Evolutionary conservation across 345 rosid species (phyloP).

Genomic region (Carallia pectinifolia): DNA sequence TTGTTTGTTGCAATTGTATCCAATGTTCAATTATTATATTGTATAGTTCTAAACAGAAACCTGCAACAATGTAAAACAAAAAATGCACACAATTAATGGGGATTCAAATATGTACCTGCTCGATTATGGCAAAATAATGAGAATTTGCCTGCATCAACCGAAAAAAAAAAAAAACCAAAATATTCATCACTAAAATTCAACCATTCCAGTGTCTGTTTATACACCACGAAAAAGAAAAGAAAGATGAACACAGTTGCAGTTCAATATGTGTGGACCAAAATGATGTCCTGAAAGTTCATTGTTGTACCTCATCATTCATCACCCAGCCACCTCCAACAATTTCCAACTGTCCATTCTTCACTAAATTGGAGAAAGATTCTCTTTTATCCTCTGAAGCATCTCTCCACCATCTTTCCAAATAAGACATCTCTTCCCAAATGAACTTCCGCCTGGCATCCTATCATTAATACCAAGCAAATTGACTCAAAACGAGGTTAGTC

Average conservation of each 20-base stretch:
- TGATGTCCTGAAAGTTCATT: conserved; percentile 3
- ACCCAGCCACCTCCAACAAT: conserved; percentile 99
- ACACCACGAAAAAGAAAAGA: background rate
- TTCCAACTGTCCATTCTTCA: conserved; percentile 91
- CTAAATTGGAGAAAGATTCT: conserved; percentile 65
- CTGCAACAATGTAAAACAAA: background rate
- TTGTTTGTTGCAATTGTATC: too few relatives aligned
- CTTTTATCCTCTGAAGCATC: conserved; percentile 65
- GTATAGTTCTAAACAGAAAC: background rate
- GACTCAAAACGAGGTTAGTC: background rate
- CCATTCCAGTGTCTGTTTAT: background rate
- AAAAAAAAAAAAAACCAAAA: conserved; percentile 23
- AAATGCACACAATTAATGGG: background rate
- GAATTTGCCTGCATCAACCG: conserved; percentile 87
- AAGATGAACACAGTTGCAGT: background rate
- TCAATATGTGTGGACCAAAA: background rate
- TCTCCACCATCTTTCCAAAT: conserved; percentile 98
- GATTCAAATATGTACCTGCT: conserved; percentile 54
- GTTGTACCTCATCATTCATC: conserved; percentile 93
- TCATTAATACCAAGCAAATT: conserved; percentile 23
- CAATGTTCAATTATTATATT: too few relatives aligned
- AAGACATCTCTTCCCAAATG: conserved; percentile 99
- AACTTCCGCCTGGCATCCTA: conserved; percentile 86
- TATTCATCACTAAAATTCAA: conserved; percentile 3
- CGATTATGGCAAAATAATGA: conserved; percentile 90